Percentiles rank a stretch among this genome's conserved stretches.
phyloP scores from a whole-genome alignment of 192 early-diverging fungal genomes.

The Dissophora globulifera region DNA sequence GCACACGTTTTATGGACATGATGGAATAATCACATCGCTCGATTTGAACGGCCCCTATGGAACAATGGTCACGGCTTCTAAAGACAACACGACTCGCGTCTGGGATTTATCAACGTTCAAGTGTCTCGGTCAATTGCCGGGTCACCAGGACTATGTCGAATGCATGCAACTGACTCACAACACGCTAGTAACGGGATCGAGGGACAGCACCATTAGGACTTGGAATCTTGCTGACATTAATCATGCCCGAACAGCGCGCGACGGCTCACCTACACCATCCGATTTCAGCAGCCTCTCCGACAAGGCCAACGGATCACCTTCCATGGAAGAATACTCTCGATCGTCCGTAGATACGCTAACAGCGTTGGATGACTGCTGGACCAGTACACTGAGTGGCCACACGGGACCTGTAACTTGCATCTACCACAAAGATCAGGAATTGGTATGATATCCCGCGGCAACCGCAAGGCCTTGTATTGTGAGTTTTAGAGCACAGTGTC shows the following conservation, averaged over 20 bases:
- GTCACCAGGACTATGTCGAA: slow-evolving; percentile 52
- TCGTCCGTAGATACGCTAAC: slow-evolving; percentile 16
- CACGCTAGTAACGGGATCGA: slow-evolving; percentile 52
- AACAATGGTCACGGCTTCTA: slow-evolving; percentile 70
- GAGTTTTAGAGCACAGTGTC: no score
- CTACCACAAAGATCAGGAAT: slow-evolving; percentile 61
- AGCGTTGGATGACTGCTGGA: slow-evolving; percentile 39
- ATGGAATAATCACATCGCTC: slow-evolving; percentile 66
- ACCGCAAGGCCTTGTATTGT: no score
- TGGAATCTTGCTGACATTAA: slow-evolving; percentile 37
- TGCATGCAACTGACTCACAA: slow-evolving; percentile 40
- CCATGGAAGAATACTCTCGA: slow-evolving; percentile 19
- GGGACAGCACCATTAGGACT: slow-evolving; percentile 25
- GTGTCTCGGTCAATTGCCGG: slow-evolving; percentile 64
- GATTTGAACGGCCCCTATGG: slow-evolving; percentile 68
- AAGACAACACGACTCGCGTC: slow-evolving; percentile 75
- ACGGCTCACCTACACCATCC: slow-evolving; percentile 15
- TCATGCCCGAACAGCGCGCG: slow-evolving; percentile 16
- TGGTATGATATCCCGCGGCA: slow-evolving; percentile 55
- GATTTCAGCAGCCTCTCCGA: slow-evolving; percentile 11
- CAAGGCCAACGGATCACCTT: slow-evolving; percentile 3
- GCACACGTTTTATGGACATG: slow-evolving; percentile 68
- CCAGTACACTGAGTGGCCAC: slow-evolving; percentile 58
- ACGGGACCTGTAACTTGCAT: slow-evolving; percentile 58
- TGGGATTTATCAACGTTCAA: slow-evolving; percentile 73